A percentile compares a stretch with the other conserved stretches of the same genome.
phyloP scores from a whole-genome alignment of 768 basidiomycete genomes.

The Tulasnella sp. region DNA sequence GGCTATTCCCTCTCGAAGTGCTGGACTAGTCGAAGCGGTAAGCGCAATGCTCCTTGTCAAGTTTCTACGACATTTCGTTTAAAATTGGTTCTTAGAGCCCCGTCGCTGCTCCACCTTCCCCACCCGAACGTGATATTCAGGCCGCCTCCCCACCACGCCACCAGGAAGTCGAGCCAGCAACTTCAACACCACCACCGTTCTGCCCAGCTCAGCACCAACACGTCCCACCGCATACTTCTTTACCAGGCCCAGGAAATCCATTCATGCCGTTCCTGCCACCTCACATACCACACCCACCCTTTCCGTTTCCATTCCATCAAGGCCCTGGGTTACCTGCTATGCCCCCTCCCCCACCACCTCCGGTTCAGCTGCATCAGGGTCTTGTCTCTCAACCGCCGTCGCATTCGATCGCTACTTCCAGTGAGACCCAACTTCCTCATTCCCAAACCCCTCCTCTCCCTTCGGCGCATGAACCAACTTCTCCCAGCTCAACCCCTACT shows the following conservation, averaged over 20 bases:
- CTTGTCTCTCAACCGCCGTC: conserved; percentile 46
- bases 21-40: conserved; percentile 31
- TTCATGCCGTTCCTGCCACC: conserved; percentile 32
- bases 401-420: conserved; percentile 27
- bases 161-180: conserved; percentile 24
- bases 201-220: neutral
- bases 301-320: conserved; percentile 16
- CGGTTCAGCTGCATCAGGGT: conserved; percentile 40
- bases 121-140: conserved; percentile 32
- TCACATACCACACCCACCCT: conserved; percentile 29
- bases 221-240: conserved; percentile 24
- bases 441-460: conserved; percentile 35
- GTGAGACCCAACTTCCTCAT: conserved; percentile 40
- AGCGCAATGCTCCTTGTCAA: conserved; percentile 29
- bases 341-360: conserved; percentile 33
- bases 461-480: conserved; percentile 31
- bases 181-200: neutral
- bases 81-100: neutral
- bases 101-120: conserved; percentile 23
- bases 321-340: conserved; percentile 29
- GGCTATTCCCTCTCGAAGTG: conserved; percentile 51
- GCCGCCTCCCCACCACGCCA: conserved; percentile 31
- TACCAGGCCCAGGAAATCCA: conserved; percentile 31
- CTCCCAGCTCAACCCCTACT: conserved; percentile 32
- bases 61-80: conserved; percentile 28